These are phyloP conservation scores for Ascochyta koolunga DNA, from an alignment of 2,329 filamentous ascomycete species.

Conservation along the genomic window DNA sequence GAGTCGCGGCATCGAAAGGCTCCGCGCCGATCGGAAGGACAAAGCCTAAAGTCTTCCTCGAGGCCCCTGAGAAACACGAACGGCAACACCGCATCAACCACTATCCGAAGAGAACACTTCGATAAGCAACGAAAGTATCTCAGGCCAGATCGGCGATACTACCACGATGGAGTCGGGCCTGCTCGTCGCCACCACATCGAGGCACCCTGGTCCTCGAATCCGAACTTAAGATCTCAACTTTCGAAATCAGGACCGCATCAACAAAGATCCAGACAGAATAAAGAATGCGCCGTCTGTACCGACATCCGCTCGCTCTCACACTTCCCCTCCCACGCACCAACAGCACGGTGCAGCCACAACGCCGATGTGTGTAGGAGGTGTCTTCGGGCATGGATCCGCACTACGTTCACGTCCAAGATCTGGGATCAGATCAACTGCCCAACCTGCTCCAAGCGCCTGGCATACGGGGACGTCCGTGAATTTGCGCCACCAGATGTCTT, in stretches of 20 bases:
- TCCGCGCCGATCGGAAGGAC: neutral
- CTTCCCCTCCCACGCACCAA: constrained; percentile 43
- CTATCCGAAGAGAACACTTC: neutral
- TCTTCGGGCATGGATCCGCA: constrained; percentile 48
- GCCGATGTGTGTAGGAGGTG: constrained; percentile 47
- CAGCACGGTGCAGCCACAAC: constrained; percentile 42
- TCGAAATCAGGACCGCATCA: neutral
- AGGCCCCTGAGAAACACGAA: neutral
- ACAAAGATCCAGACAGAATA: neutral
- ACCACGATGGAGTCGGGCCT: neutral
- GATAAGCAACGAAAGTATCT: neutral
- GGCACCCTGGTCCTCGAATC: neutral
- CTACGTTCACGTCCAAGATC: constrained; percentile 44
- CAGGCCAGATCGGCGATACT: neutral
- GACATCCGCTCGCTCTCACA: constrained; percentile 36
- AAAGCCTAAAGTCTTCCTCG: neutral
- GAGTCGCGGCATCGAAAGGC: neutral
- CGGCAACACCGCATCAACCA: neutral
- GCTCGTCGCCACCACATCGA: neutral
- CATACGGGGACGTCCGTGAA: constrained; percentile 54
- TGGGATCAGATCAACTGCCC: constrained; percentile 61
- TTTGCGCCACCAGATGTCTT: constrained; percentile 56
- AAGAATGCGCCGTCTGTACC: constrained; percentile 45
- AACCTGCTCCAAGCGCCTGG: constrained; percentile 52
- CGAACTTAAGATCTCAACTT: neutral